Evolutionary conservation across 2,329 filamentous ascomycete species (phyloP).

Genomic region (Ophiocordyceps camponoti-leonardi): DNA sequence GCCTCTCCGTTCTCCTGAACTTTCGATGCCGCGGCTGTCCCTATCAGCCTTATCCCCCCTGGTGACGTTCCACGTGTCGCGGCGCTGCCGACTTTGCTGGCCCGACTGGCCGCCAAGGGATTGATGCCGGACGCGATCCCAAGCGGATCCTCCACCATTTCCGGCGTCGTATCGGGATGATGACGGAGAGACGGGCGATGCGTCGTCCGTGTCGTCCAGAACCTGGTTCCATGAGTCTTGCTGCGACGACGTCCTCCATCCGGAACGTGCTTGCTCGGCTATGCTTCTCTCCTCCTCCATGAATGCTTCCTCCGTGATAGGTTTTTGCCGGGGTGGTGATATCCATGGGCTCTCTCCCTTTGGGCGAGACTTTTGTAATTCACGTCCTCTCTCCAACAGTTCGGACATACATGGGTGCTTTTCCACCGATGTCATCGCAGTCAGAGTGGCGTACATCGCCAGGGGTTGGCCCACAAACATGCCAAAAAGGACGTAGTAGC

Average conservation of each 20-base stretch:
- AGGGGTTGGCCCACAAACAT: not conserved
- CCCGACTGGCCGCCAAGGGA: constrained; percentile 10
- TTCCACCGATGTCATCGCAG: constrained; percentile 3
- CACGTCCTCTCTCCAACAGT: constrained; percentile 3
- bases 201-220: constrained; percentile 19
- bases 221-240: constrained; percentile 9
- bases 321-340: not conserved
- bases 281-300: not conserved
- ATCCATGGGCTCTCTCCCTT: not conserved
- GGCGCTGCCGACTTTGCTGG: constrained; percentile 6
- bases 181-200: constrained; percentile 21
- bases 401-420: constrained; percentile 13
- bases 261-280: constrained; percentile 1
- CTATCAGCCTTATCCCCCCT: constrained; percentile 4
- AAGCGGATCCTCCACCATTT: constrained; percentile 17
- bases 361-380: not conserved
- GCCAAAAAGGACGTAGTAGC: constrained; percentile 12
- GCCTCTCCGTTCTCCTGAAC: constrained; percentile 3
- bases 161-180: constrained; percentile 11
- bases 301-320: not conserved
- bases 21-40: constrained; percentile 10
- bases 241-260: constrained; percentile 4
- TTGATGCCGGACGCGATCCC: constrained; percentile 27
- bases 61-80: constrained; percentile 5
- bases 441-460: constrained; percentile 4